Conservation (phyloP, 2,329 filamentous ascomycete genomes). For the Trichoderma harzianum region DNA sequence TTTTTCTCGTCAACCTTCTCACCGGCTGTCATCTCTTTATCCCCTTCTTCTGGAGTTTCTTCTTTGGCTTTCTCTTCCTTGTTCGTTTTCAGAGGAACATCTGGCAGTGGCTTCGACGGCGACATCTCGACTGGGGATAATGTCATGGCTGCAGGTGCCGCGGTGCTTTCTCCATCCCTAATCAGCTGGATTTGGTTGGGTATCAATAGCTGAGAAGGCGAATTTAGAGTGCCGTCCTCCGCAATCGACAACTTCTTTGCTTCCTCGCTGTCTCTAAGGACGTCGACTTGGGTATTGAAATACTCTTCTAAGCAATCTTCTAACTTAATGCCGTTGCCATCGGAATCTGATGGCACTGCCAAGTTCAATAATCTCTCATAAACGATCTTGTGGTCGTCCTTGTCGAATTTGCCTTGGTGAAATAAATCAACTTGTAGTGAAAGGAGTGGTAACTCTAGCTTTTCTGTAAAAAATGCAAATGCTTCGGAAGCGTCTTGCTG, state of each 20-base stretch:
- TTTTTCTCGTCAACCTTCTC: not conserved
- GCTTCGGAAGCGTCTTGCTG: slow-evolving; percentile 97
- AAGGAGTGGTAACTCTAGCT: slow-evolving; percentile 79
- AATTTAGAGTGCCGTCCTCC: slow-evolving; percentile 28
- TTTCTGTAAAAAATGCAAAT: slow-evolving; percentile 91
- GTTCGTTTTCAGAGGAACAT: not conserved
- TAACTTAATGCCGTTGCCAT: slow-evolving; percentile 69
- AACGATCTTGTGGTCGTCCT: slow-evolving; percentile 90
- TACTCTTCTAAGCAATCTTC: slow-evolving; percentile 93
- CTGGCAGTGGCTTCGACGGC: slow-evolving; percentile 21
- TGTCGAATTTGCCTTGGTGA: slow-evolving; percentile 80
- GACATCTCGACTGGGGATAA: slow-evolving; percentile 32
- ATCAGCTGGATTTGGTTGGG: slow-evolving; percentile 35
- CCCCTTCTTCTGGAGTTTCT: not conserved
- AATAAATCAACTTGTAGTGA: slow-evolving; percentile 93
- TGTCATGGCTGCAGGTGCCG: slow-evolving; percentile 34
- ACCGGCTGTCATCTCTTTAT: not conserved
- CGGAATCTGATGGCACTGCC: slow-evolving; percentile 74
- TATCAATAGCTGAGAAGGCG: slow-evolving; percentile 27
- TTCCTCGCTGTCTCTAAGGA: slow-evolving; percentile 67
- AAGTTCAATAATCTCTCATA: slow-evolving; percentile 89
- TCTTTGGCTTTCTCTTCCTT: not conserved
- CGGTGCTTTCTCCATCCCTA: slow-evolving; percentile 31
- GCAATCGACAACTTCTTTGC: slow-evolving; percentile 42
- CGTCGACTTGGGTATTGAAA: slow-evolving; percentile 91